Evolutionary conservation across 495 filamentous ascomycete species (phyloP).

Genomic region (Halenospora varia): DNA sequence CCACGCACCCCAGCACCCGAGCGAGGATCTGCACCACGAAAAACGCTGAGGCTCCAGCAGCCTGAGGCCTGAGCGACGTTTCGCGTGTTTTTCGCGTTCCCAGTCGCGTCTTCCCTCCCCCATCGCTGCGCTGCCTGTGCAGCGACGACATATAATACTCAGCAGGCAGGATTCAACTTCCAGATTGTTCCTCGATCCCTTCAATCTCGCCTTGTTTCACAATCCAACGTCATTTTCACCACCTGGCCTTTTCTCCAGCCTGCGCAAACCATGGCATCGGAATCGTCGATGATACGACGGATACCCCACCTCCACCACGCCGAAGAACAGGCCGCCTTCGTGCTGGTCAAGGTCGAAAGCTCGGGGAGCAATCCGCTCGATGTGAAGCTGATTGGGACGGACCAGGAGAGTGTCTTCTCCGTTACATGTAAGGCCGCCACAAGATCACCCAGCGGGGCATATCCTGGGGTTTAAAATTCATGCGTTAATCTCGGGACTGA

Average conservation of each 20-base stretch:
- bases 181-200: background rate
- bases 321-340: slow-evolving; percentile 39
- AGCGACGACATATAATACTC: background rate
- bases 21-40: too few species aligned
- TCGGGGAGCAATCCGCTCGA: slow-evolving; percentile 44
- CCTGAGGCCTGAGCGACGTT: background rate
- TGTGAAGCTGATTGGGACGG: slow-evolving; percentile 63
- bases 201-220: background rate
- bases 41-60: too few species aligned
- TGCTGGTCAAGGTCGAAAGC: slow-evolving; percentile 62
- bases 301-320: slow-evolving; percentile 47
- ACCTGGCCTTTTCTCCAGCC: background rate
- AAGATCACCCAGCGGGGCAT: slow-evolving; percentile 7
- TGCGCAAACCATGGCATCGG: background rate
- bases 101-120: background rate
- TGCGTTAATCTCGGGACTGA: slow-evolving; percentile 26
- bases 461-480: slow-evolving; percentile 15
- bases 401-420: slow-evolving; percentile 58
- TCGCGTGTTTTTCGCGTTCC: slow-evolving; percentile 2
- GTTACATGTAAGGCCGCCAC: slow-evolving; percentile 42
- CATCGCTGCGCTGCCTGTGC: too few species aligned
- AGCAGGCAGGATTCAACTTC: background rate
- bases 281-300: slow-evolving; percentile 27
- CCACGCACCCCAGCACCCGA: too few species aligned
- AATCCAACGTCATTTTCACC: background rate